A percentile compares a stretch with the other conserved stretches of the same genome.
Evolutionary conservation across 1,139 yeast species (phyloP).

Genomic region (Saccharomyces hybrid): DNA sequence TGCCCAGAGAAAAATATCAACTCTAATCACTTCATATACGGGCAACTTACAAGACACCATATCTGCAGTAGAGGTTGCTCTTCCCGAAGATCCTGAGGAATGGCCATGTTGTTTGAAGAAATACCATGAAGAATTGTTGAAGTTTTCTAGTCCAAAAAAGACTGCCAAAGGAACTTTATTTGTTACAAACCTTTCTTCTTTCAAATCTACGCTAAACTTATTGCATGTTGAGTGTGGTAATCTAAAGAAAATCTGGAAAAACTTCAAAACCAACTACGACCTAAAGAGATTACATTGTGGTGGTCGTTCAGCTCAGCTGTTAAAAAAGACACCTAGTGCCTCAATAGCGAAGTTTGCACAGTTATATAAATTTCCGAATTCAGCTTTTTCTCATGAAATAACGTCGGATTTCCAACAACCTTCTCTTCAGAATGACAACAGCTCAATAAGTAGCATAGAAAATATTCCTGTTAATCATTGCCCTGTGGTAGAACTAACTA

Average conservation of each 20-base stretch:
- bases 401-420: background rate
- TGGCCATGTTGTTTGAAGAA: constrained; percentile 56
- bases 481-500: constrained; percentile 59
- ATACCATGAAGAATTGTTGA: constrained; percentile 57
- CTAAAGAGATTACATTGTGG: constrained; percentile 72
- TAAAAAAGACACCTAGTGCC: constrained; percentile 64
- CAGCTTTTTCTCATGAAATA: constrained; percentile 1
- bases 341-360: constrained; percentile 77
- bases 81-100: constrained; percentile 43
- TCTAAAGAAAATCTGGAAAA: constrained; percentile 42
- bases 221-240: constrained; percentile 65
- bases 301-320: constrained; percentile 70
- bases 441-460: background rate
- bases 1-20: constrained; percentile 55
- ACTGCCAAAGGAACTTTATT: constrained; percentile 53
- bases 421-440: background rate
- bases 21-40: constrained; percentile 72
- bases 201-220: constrained; percentile 68
- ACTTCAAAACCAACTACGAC: constrained; percentile 65
- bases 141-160: constrained; percentile 46
- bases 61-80: constrained; percentile 50
- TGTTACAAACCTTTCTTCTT: constrained; percentile 73
- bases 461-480: constrained; percentile 5
- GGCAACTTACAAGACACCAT: constrained; percentile 65
- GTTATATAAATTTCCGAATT: constrained; percentile 40